Percentiles rank a stretch among this genome's conserved stretches.
phyloP scores from a whole-genome alignment of 2,329 filamentous ascomycete species.

The Hirsutella minnesotensis region DNA sequence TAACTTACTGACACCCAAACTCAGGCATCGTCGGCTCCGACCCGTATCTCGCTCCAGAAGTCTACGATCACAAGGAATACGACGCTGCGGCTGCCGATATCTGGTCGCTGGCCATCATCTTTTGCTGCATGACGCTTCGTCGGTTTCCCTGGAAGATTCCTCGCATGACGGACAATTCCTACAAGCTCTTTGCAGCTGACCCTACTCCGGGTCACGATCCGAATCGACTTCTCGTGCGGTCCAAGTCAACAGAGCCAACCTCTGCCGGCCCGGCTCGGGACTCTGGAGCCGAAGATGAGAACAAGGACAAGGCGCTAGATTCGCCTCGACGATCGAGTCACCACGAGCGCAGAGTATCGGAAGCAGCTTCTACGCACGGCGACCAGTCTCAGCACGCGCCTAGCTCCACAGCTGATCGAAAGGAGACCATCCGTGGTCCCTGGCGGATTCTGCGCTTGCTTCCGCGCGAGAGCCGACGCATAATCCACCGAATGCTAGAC shows the following conservation, averaged over 20 bases:
- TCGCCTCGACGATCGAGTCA: conserved; percentile 3
- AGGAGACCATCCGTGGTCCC: conserved; percentile 79
- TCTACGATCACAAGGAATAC: conserved; percentile 88
- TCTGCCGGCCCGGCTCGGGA: conserved; percentile 26
- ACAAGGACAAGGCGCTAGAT: conserved; percentile 11
- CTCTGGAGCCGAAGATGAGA: conserved; percentile 22
- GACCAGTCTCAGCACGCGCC: conserved; percentile 6
- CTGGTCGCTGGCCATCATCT: conserved; percentile 97
- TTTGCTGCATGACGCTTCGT: conserved; percentile 94
- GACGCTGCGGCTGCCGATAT: conserved; percentile 91
- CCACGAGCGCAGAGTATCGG: conserved; percentile 1
- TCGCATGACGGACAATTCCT: conserved; percentile 83
- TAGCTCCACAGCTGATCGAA: conserved; percentile 34
- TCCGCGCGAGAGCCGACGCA: conserved; percentile 78
- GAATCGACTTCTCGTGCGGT: conserved; percentile 29
- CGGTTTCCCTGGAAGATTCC: conserved; percentile 97
- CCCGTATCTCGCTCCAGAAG: conserved; percentile 91
- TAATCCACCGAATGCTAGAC: conserved; percentile 87
- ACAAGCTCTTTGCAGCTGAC: conserved; percentile 78
- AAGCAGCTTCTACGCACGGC: conserved; percentile 4
- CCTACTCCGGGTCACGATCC: conserved; percentile 65
- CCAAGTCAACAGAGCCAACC: conserved; percentile 30
- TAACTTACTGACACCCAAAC: neutral
- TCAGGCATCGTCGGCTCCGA: conserved; percentile 66
- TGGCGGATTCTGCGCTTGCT: conserved; percentile 81